Evolutionary conservation across 164 flowering plant species (phyloP).

Genomic region (Vitis rupestris): DNA sequence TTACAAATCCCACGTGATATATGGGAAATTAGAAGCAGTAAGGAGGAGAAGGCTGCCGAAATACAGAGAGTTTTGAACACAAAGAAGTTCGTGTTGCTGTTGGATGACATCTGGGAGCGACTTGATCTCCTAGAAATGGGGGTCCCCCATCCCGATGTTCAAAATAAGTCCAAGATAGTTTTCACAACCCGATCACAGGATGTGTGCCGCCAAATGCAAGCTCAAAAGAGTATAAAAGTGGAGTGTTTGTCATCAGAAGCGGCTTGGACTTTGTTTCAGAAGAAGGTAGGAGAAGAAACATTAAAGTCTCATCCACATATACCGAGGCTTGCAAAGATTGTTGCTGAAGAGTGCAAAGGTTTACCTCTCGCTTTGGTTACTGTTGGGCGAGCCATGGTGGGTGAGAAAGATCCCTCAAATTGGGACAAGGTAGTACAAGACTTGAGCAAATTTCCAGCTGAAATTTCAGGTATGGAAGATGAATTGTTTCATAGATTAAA

Average conservation of each 20-base stretch:
- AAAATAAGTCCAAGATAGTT: slow-evolving; percentile 8
- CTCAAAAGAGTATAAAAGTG: slow-evolving; percentile 9
- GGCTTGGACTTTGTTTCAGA: slow-evolving; percentile 18
- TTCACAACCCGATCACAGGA: slow-evolving; percentile 6
- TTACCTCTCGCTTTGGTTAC: slow-evolving; percentile 19
- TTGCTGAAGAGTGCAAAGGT: slow-evolving; percentile 12
- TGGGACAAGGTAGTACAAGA: slow-evolving; percentile 9
- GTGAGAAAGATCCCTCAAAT: slow-evolving; percentile 8
- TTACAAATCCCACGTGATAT: background rate
- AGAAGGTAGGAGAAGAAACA: slow-evolving; percentile 13
- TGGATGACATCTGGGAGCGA: slow-evolving; percentile 13
- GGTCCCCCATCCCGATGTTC: background rate
- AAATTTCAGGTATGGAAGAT: slow-evolving; percentile 10
- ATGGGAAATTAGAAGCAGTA: background rate
- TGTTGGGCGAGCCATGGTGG: slow-evolving; percentile 13
- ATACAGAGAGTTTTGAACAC: background rate
- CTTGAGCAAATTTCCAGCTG: background rate
- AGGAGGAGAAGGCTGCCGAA: background rate
- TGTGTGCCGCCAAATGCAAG: slow-evolving; percentile 16
- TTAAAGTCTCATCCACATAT: slow-evolving; percentile 9
- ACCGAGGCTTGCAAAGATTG: background rate
- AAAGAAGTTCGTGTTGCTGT: slow-evolving; percentile 6
- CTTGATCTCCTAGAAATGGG: background rate
- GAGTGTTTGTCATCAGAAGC: background rate
- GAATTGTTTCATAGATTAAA: background rate